Conservation (phyloP, 306 rosid genomes). For the Medicago arabica region DNA sequence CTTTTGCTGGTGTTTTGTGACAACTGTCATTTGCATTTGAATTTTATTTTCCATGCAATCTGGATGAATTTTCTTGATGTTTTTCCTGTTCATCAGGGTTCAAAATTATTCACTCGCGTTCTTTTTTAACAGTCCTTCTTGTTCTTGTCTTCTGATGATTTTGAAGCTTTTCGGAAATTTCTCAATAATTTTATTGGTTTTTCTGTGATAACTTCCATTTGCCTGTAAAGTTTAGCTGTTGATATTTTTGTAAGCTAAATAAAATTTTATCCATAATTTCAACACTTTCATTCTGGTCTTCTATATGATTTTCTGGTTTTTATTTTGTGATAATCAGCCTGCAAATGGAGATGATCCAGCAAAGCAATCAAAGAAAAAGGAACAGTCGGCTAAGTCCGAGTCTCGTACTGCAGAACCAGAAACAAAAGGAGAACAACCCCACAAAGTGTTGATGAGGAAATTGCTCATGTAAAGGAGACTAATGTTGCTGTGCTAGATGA, state of each 20-base stretch:
- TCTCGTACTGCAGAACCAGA: conserved; percentile 48
- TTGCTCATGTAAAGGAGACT: conserved; percentile 39
- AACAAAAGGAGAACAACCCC: conserved; percentile 45
- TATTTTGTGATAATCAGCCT: conserved; percentile 59
- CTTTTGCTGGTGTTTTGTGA: too few species aligned
- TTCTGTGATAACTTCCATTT: too few species aligned
- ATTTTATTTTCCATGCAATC: too few species aligned
- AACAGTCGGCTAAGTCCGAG: not conserved
- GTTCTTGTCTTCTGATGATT: too few species aligned
- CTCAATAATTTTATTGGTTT: too few species aligned
- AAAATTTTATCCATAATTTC: not conserved
- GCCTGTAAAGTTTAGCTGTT: not conserved
- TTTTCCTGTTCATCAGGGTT: too few species aligned
- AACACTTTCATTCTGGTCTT: not conserved
- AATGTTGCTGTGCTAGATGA: conserved; percentile 26
- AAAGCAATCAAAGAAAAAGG: conserved; percentile 46
- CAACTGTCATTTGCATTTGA: too few species aligned
- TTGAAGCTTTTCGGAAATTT: not conserved
- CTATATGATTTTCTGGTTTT: not conserved
- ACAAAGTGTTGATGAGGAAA: conserved; percentile 49
- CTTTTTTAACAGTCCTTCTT: too few species aligned
- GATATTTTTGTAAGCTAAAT: not conserved
- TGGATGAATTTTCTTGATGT: too few species aligned
- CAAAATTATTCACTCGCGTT: too few species aligned
- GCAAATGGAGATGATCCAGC: conserved; percentile 51